Conservation (phyloP, 495 filamentous ascomycete genomes). For the Xylaria sp. region DNA sequence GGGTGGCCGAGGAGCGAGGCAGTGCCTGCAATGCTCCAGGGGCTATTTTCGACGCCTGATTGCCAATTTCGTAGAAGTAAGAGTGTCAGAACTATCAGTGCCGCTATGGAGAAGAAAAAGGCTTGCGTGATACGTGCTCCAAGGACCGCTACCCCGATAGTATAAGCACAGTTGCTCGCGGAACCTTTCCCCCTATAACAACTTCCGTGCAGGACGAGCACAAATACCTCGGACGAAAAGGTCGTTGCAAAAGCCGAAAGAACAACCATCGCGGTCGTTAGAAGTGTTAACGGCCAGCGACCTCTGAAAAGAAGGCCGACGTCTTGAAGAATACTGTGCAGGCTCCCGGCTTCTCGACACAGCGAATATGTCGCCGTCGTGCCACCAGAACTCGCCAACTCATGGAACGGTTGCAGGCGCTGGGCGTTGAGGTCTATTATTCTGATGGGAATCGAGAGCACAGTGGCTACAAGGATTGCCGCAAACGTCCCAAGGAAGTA, state of each 20-base stretch:
- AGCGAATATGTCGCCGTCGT: slow-evolving; percentile 41
- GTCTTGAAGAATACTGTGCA: slow-evolving; percentile 36
- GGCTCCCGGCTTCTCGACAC: slow-evolving; percentile 38
- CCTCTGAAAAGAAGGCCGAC: slow-evolving; percentile 34
- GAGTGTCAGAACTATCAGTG: slow-evolving; percentile 34
- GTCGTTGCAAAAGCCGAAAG: slow-evolving; percentile 43
- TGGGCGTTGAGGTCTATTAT: slow-evolving; percentile 48
- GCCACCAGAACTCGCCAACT: slow-evolving; percentile 38
- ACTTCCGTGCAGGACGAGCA: slow-evolving; percentile 42
- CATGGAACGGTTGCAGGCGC: slow-evolving; percentile 47
- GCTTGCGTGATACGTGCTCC: slow-evolving; percentile 19
- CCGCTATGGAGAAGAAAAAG: slow-evolving; percentile 27
- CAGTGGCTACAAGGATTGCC: slow-evolving; percentile 40
- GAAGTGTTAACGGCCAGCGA: slow-evolving; percentile 40
- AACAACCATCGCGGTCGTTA: slow-evolving; percentile 40
- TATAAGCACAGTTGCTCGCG: slow-evolving; percentile 43
- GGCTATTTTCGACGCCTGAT: slow-evolving; percentile 48
- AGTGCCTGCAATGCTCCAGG: slow-evolving; percentile 50
- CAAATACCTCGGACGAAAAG: slow-evolving; percentile 44
- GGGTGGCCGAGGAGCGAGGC: slow-evolving; percentile 44
- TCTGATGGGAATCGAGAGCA: slow-evolving; percentile 45
- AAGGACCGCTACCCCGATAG: slow-evolving; percentile 8
- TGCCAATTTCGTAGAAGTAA: slow-evolving; percentile 37
- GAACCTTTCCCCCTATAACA: slow-evolving; percentile 35
- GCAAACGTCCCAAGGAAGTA: slow-evolving; percentile 49